A percentile compares a stretch with the other conserved stretches of the same genome.
phyloP scores from a whole-genome alignment of 306 rosid genomes.

The Sicyos baderoa region DNA sequence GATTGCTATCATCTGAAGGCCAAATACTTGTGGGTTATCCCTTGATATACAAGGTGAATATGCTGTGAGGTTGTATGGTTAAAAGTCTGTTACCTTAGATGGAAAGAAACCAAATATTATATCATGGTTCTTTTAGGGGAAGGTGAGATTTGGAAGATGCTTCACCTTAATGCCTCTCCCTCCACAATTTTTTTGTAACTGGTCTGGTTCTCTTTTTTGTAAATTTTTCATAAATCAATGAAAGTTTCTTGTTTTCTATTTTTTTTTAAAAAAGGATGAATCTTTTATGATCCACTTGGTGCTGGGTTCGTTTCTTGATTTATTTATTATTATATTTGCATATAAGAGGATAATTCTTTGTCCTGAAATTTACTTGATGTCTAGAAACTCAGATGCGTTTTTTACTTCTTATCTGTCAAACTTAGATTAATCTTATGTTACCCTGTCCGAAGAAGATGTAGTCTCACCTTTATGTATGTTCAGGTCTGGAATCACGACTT shows the following conservation, averaged over 20 bases:
- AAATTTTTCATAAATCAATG: neutral
- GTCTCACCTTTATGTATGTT: conserved; percentile 8
- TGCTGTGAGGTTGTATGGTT: conserved; percentile 1
- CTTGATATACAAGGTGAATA: neutral
- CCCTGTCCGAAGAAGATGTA: neutral
- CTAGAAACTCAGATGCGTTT: neutral
- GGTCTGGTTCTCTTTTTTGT: neutral
- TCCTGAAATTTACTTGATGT: neutral
- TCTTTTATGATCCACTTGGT: neutral
- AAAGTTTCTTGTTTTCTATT: no score
- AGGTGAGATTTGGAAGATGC: no score
- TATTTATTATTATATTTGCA: neutral
- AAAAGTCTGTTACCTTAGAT: neutral
- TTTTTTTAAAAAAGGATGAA: neutral
- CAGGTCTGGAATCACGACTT: conserved; percentile 99
- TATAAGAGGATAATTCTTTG: neutral
- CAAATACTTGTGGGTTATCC: no score
- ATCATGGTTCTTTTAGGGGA: neutral
- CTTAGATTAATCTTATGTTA: neutral
- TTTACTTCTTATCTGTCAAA: neutral
- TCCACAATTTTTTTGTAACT: neutral
- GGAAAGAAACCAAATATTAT: neutral
- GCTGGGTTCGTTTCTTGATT: neutral
- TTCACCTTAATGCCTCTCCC: neutral
- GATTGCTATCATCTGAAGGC: neutral